Evolutionary conservation across 2,329 filamentous ascomycete species (phyloP).

Genomic region (Xylariaceae sp.): DNA sequence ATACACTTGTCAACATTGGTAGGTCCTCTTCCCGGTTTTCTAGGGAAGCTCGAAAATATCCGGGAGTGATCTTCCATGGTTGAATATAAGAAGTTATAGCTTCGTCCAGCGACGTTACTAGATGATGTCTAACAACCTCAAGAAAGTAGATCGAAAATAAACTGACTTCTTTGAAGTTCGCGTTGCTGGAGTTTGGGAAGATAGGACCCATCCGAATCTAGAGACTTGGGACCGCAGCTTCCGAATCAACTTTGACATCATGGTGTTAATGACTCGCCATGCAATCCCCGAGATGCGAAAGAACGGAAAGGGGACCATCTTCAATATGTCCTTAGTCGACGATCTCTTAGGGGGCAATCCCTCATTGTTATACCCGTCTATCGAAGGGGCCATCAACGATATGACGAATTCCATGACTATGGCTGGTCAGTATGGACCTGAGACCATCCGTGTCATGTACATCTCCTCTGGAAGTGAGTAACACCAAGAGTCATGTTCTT

Average conservation of each 20-base stretch:
- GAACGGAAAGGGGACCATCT: conserved; percentile 43
- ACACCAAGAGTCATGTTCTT: no score
- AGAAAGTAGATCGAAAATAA: no score
- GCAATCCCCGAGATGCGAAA: conserved; percentile 45
- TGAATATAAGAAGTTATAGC: no score
- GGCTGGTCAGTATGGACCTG: conserved; percentile 30
- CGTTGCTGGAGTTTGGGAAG: conserved; percentile 43
- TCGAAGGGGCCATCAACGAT: conserved; percentile 43
- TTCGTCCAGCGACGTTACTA: no score
- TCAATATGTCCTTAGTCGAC: conserved; percentile 47
- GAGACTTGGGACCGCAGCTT: conserved; percentile 42
- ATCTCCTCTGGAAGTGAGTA: conserved; percentile 37
- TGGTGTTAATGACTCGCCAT: conserved; percentile 44
- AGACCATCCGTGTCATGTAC: conserved; percentile 33
- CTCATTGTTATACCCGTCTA: conserved; percentile 43
- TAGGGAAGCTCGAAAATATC: no score
- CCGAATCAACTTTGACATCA: conserved; percentile 45
- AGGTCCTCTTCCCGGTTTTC: no score
- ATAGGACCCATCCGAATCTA: conserved; percentile 40
- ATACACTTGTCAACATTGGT: conserved; percentile 43
- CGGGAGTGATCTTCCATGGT: no score
- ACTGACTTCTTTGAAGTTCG: no score
- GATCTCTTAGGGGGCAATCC: conserved; percentile 40
- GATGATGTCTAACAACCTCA: no score
- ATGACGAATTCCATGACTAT: conserved; percentile 34